These are phyloP conservation scores for Solanum hybrid DNA, from an alignment of 305 asterid species.

Conservation along the genomic window DNA sequence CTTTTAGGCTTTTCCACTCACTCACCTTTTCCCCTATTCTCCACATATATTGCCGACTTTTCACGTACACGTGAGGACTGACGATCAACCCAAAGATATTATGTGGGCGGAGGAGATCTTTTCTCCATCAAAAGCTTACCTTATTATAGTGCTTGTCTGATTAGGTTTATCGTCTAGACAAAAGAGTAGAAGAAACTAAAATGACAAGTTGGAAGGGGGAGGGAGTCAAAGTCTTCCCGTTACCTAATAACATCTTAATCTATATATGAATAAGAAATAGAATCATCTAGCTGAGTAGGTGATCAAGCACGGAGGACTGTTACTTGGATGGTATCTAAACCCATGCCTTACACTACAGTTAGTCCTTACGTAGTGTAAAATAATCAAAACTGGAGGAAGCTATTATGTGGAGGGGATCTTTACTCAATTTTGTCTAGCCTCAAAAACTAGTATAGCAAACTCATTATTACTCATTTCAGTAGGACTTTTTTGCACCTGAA, in stretches of 20 bases:
- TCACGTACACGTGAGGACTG: slow-evolving; percentile 2
- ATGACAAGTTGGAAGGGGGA: not conserved
- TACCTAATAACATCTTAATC: not conserved
- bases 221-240: not conserved
- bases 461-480: not conserved
- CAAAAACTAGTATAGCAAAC: not conserved
- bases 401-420: not conserved
- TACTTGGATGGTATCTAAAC: not conserved
- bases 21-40: not conserved
- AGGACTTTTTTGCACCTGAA: not conserved
- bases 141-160: not conserved
- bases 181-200: not conserved
- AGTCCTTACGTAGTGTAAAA: not conserved
- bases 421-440: not conserved
- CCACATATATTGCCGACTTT: not conserved
- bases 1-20: not conserved
- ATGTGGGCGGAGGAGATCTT: not conserved
- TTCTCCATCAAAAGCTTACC: not conserved
- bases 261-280: not conserved
- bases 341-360: not conserved
- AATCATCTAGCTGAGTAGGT: not conserved
- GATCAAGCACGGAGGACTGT: not conserved
- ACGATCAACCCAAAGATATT: not conserved
- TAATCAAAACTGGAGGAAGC: not conserved
- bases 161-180: not conserved